Conservation (phyloP, 441 rosid genomes). For the Omphalea diandra region DNA sequence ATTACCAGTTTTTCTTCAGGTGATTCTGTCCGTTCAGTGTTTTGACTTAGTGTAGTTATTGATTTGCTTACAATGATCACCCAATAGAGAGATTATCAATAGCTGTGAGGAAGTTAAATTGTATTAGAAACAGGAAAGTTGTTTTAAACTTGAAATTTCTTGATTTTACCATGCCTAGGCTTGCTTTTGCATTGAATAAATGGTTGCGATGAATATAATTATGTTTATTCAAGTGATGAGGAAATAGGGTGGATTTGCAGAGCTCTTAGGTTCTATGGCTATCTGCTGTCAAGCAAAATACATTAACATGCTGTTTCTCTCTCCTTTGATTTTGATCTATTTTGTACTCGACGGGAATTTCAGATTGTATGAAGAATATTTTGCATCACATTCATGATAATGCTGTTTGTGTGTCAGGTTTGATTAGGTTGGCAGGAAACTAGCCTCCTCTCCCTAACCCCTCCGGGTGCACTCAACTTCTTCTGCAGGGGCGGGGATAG, state of each 20-base stretch:
- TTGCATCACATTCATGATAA: constrained; percentile 1
- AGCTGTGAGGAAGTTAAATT: background rate
- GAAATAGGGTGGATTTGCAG: background rate
- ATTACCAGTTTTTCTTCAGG: background rate
- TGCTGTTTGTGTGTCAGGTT: constrained; percentile 8
- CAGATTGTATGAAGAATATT: background rate
- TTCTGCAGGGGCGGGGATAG: constrained; percentile 12
- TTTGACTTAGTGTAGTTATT: background rate
- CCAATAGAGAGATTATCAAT: background rate
- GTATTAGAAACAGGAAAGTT: background rate
- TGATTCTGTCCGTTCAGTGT: background rate
- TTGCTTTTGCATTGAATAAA: background rate
- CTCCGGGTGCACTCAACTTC: constrained; percentile 5
- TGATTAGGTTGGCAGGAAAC: constrained; percentile 1
- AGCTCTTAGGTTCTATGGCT: background rate
- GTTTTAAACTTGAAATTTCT: background rate
- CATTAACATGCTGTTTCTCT: background rate
- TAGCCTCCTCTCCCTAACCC: constrained; percentile 14
- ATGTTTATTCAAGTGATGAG: background rate
- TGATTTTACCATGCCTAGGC: no score
- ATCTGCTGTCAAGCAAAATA: background rate
- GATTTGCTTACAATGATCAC: background rate
- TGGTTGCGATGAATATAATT: background rate
- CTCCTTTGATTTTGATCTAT: background rate
- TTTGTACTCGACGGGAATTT: background rate